Percentiles rank a stretch among this genome's conserved stretches.
phyloP scores from a whole-genome alignment of 116 monocot species.

The Phalaenopsis hybrid region DNA sequence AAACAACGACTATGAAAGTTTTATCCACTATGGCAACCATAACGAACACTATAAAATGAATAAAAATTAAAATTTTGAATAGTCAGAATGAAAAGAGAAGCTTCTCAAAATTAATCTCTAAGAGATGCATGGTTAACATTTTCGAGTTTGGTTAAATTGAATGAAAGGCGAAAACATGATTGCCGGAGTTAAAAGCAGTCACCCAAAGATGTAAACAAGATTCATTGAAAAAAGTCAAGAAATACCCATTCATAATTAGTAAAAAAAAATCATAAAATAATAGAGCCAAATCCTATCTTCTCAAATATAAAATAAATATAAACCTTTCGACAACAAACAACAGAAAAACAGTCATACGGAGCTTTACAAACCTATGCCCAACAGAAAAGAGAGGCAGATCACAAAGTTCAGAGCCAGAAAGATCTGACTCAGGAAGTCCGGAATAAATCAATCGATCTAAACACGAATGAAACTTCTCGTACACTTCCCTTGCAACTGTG shows the following conservation, averaged over 20 bases:
- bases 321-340: neutral
- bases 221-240: no score
- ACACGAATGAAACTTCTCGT: slow-evolving; percentile 65
- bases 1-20: neutral
- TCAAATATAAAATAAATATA: neutral
- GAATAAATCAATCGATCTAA: slow-evolving; percentile 35
- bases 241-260: no score
- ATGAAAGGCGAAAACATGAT: no score
- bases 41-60: neutral
- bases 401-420: slow-evolving; percentile 37
- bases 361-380: slow-evolving; percentile 66
- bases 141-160: neutral
- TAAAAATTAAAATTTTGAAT: neutral
- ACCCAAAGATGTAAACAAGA: no score
- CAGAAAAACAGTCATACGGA: neutral
- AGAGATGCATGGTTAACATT: neutral
- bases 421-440: slow-evolving; percentile 45
- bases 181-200: no score
- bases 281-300: no score
- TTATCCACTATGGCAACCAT: neutral
- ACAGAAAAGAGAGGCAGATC: slow-evolving; percentile 80
- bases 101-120: neutral
- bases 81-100: neutral
- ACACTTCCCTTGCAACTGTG: slow-evolving; percentile 56
- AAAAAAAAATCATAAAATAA: no score